Conservation (phyloP, 768 basidiomycete genomes). For the Amanita exitialis region DNA sequence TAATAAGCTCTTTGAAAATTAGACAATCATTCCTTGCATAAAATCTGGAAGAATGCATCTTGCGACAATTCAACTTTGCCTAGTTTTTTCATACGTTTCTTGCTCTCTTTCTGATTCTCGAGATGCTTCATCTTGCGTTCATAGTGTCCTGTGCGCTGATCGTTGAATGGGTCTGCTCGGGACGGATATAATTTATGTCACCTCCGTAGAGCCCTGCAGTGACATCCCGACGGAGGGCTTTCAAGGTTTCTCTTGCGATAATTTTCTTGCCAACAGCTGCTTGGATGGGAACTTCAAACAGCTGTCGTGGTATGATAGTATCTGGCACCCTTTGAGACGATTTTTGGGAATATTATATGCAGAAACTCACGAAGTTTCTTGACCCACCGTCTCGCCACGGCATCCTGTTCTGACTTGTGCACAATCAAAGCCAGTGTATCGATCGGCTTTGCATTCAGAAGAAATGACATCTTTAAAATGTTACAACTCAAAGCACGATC, state of each 20-base stretch:
- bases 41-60: constrained; percentile 90
- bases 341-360: not conserved
- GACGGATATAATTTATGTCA: constrained; percentile 10
- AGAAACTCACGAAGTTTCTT: constrained; percentile 75
- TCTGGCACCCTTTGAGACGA: constrained; percentile 29
- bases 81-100: constrained; percentile 79
- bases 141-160: constrained; percentile 54
- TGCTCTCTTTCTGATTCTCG: constrained; percentile 89
- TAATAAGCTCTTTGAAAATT: constrained; percentile 10
- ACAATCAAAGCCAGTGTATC: constrained; percentile 92
- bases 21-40: constrained; percentile 42
- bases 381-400: constrained; percentile 75
- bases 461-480: constrained; percentile 66
- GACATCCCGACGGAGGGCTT: constrained; percentile 82
- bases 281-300: constrained; percentile 94
- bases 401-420: constrained; percentile 69
- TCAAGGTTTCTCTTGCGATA: constrained; percentile 82
- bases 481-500: not conserved
- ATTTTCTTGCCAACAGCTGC: constrained; percentile 83
- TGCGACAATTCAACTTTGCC: constrained; percentile 88
- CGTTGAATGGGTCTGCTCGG: not conserved
- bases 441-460: constrained; percentile 81
- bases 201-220: constrained; percentile 93
- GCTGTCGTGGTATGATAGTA: constrained; percentile 85
- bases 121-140: constrained; percentile 89